Percentiles rank a stretch among this genome's conserved stretches.
These are phyloP conservation scores for Abortiporus biennis DNA, from an alignment of 1,284 basidiomycete species.

Conservation along the genomic window DNA sequence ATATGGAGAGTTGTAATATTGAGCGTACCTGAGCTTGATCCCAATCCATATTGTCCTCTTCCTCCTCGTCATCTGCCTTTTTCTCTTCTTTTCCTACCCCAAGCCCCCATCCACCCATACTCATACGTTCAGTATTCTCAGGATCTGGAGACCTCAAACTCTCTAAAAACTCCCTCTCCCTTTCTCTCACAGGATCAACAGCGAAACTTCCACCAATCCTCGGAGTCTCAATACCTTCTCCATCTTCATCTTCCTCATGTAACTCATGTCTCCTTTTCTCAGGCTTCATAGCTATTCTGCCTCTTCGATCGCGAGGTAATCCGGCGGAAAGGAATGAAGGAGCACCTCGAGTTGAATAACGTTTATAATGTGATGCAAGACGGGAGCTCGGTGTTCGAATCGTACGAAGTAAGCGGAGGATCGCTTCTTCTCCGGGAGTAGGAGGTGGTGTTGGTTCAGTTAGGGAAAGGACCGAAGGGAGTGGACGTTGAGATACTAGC, in stretches of 20 bases:
- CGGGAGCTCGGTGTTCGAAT: constrained; percentile 40
- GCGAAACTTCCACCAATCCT: constrained; percentile 23
- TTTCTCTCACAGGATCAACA: constrained; percentile 36
- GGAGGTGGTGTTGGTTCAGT: constrained; percentile 47
- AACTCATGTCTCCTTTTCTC: constrained; percentile 16
- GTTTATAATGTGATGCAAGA: constrained; percentile 20
- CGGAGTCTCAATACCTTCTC: constrained; percentile 47
- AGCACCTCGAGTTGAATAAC: constrained; percentile 33
- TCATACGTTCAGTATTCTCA: constrained; percentile 32
- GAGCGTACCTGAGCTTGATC: constrained; percentile 53
- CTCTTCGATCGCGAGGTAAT: constrained; percentile 67
- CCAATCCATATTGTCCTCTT: constrained; percentile 43
- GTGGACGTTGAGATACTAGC: constrained; percentile 58
- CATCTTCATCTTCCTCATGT: constrained; percentile 24
- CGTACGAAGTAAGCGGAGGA: constrained; percentile 55
- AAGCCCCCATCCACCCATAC: constrained; percentile 62
- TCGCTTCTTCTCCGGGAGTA: constrained; percentile 54
- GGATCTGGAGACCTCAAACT: constrained; percentile 50
- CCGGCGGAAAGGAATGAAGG: constrained; percentile 68
- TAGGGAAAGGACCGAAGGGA: constrained; percentile 45
- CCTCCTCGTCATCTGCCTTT: constrained; percentile 23
- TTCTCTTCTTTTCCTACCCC: constrained; percentile 48
- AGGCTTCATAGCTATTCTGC: constrained; percentile 58
- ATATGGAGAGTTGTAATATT: not conserved
- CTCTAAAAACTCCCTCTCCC: constrained; percentile 52